Conservation (phyloP, 768 basidiomycete species). For the Tylopilus subfusipes region DNA sequence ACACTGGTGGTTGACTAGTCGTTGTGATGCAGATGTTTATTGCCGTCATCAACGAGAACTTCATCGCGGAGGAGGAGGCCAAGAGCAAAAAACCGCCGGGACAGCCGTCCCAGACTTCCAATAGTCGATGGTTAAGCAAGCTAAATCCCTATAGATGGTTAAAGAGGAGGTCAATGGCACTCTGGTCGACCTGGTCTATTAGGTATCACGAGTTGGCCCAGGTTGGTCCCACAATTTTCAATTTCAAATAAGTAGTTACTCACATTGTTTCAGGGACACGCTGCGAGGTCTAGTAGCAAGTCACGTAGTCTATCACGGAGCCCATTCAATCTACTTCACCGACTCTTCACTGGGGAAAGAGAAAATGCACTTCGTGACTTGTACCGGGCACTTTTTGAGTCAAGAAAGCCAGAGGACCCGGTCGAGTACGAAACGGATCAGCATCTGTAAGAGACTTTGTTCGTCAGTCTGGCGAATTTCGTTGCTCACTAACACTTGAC, state of each 20-base stretch:
- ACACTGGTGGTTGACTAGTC: slow-evolving; percentile 44
- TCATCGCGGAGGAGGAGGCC: slow-evolving; percentile 84
- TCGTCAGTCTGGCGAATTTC: background rate
- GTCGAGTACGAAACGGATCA: slow-evolving; percentile 62
- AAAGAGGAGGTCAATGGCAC: slow-evolving; percentile 66
- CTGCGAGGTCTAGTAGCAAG: slow-evolving; percentile 27
- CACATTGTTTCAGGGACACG: slow-evolving; percentile 16
- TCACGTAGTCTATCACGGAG: slow-evolving; percentile 51
- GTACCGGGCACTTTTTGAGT: slow-evolving; percentile 35
- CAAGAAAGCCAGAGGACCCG: slow-evolving; percentile 25
- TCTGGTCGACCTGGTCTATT: slow-evolving; percentile 41
- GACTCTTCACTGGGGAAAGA: slow-evolving; percentile 57
- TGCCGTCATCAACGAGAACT: slow-evolving; percentile 95
- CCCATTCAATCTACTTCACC: slow-evolving; percentile 59
- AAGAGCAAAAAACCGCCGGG: slow-evolving; percentile 80
- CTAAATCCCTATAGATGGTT: slow-evolving; percentile 87
- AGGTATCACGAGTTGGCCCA: slow-evolving; percentile 24
- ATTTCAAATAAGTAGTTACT: slow-evolving; percentile 5
- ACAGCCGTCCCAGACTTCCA: slow-evolving; percentile 48
- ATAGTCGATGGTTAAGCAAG: slow-evolving; percentile 57
- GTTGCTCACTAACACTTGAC: background rate
- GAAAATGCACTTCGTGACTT: slow-evolving; percentile 59
- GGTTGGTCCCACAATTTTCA: slow-evolving; percentile 24
- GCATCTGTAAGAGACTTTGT: slow-evolving; percentile 52
- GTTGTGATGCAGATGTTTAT: slow-evolving; percentile 95